Evolutionary conservation across 2,329 filamentous ascomycete species (phyloP).

Genomic region (Aureobasidium leucospermi): DNA sequence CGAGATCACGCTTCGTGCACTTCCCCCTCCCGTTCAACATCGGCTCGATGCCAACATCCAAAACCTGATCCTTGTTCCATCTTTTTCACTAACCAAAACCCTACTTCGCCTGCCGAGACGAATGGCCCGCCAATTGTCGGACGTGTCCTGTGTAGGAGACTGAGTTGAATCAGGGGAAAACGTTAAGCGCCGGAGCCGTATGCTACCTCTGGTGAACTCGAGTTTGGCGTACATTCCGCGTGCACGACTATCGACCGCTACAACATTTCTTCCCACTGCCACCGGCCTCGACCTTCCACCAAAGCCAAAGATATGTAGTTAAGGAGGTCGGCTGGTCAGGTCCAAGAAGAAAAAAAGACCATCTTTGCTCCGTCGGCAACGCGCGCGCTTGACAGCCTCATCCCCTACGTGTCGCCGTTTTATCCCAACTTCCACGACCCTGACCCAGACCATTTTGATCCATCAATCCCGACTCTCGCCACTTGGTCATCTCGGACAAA

Average conservation of each 20-base stretch:
- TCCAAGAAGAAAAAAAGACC: not conserved
- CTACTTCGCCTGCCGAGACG: not conserved
- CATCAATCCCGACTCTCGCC: constrained; percentile 8
- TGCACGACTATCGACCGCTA: constrained; percentile 15
- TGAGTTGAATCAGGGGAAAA: constrained; percentile 4
- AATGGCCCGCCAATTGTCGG: not conserved
- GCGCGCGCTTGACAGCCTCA: constrained; percentile 11
- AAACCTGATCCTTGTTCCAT: constrained; percentile 9
- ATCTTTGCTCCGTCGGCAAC: constrained; percentile 5
- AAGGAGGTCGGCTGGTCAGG: constrained; percentile 10
- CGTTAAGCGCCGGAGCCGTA: constrained; percentile 5
- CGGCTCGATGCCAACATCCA: constrained; percentile 1
- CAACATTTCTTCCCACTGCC: constrained; percentile 11
- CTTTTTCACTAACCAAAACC: not conserved
- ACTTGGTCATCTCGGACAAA: constrained; percentile 3
- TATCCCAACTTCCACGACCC: constrained; percentile 9
- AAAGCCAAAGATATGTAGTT: constrained; percentile 11
- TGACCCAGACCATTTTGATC: constrained; percentile 7
- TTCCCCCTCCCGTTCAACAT: not conserved
- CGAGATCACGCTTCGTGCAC: not conserved
- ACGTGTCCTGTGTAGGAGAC: not conserved
- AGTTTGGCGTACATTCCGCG: constrained; percentile 15
- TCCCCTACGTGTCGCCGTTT: constrained; percentile 13
- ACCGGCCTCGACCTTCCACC: constrained; percentile 2
- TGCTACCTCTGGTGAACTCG: constrained; percentile 12